Conservation (phyloP, 192 early-diverging fungal genomes). For the Rhizoclosmatium globosum region DNA sequence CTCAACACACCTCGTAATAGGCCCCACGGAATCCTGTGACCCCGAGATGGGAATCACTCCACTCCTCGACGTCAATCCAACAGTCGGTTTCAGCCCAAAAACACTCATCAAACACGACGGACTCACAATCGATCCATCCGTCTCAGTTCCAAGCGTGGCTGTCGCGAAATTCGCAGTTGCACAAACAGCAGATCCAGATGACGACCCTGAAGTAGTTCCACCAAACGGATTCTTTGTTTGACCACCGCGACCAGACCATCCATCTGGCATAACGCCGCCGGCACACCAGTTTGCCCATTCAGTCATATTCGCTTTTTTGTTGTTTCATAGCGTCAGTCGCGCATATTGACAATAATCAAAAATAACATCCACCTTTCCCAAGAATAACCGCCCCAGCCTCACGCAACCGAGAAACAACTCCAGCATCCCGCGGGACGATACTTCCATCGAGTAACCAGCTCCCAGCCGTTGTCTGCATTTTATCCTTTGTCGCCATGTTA, state of each 20-base stretch:
- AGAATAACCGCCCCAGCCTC: constrained; percentile 42
- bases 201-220: constrained; percentile 14
- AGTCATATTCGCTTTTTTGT: constrained; percentile 49
- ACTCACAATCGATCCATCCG: constrained; percentile 33
- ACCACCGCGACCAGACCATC: constrained; percentile 50
- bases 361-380: no score
- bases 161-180: constrained; percentile 11
- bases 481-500: constrained; percentile 44
- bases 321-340: no score
- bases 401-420: constrained; percentile 38
- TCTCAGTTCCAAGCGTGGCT: constrained; percentile 30
- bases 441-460: constrained; percentile 37
- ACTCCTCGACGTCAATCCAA: constrained; percentile 25
- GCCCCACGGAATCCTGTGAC: constrained; percentile 35
- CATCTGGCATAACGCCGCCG: background rate
- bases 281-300: constrained; percentile 43
- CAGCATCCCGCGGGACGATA: constrained; percentile 35
- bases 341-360: no score
- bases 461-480: constrained; percentile 47
- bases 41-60: constrained; percentile 37
- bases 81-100: constrained; percentile 34
- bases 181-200: constrained; percentile 9
- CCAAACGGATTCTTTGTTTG: constrained; percentile 29
- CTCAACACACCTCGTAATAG: constrained; percentile 19
- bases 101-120: constrained; percentile 12